Evolutionary conservation across 2,329 filamentous ascomycete genomes (phyloP).

Genomic region (Talaromyces funiculosus): DNA sequence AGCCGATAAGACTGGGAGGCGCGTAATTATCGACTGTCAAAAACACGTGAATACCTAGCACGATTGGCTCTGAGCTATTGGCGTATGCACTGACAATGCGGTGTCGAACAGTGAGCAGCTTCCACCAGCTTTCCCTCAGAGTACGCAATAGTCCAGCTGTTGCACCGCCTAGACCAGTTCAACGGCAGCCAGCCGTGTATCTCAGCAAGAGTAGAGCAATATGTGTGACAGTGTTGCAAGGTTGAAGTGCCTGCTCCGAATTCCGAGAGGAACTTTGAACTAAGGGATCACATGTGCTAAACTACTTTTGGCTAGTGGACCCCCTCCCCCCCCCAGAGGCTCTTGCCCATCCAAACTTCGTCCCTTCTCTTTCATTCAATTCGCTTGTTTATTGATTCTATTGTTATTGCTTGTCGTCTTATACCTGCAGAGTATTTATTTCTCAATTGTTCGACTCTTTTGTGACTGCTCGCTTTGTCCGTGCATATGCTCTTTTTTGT

Average conservation of each 20-base stretch:
- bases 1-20: background rate
- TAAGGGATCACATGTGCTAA: constrained; percentile 3
- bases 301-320: constrained; percentile 18
- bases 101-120: background rate
- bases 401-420: constrained; percentile 1
- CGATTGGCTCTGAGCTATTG: background rate
- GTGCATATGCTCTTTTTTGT: background rate
- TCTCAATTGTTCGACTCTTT: background rate
- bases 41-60: background rate
- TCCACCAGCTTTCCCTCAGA: background rate
- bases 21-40: background rate
- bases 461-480: background rate
- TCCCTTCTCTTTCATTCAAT: constrained; percentile 9
- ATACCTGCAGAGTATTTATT: background rate
- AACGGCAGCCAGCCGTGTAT: background rate
- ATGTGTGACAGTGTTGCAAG: background rate
- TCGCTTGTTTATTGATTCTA: background rate
- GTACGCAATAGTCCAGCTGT: background rate
- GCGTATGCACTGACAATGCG: background rate
- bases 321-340: constrained; percentile 19
- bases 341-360: constrained; percentile 25
- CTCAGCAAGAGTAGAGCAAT: background rate
- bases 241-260: background rate
- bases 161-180: background rate
- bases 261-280: background rate